Percentiles rank a stretch among this genome's conserved stretches.
Conservation (phyloP, 306 rosid genomes). For the Glycine tomentella region DNA sequence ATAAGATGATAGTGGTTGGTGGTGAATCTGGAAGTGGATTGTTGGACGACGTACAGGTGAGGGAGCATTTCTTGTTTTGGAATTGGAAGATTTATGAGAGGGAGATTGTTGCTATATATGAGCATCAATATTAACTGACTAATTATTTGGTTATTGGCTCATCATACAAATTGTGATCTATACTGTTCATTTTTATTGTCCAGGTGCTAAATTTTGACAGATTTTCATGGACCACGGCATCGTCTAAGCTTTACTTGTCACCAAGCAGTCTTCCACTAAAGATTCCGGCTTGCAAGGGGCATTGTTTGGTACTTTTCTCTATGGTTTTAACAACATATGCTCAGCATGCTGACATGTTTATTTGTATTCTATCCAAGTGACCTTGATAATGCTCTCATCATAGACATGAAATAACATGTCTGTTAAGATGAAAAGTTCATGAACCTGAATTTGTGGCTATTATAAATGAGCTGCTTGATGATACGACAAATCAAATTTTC, state of each 20-base stretch:
- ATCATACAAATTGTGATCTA: constrained; percentile 25
- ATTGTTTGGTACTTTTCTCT: constrained; percentile 66
- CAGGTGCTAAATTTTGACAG: constrained; percentile 90
- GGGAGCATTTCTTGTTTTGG: constrained; percentile 41
- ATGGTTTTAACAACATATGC: constrained; percentile 24
- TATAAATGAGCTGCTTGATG: background rate
- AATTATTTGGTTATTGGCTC: constrained; percentile 27
- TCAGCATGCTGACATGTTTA: constrained; percentile 4
- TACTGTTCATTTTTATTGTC: constrained; percentile 38
- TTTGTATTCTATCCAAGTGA: constrained; percentile 24
- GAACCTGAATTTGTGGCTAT: background rate
- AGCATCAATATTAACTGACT: constrained; percentile 7
- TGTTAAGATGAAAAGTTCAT: constrained; percentile 24
- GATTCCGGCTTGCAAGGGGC: constrained; percentile 99
- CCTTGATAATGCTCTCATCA: constrained; percentile 32
- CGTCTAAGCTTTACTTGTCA: constrained; percentile 88
- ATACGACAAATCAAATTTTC: background rate
- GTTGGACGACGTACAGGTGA: constrained; percentile 91
- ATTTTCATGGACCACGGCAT: constrained; percentile 84
- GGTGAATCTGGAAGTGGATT: constrained; percentile 88
- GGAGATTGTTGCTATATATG: constrained; percentile 19
- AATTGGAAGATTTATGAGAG: constrained; percentile 26
- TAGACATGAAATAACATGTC: constrained; percentile 21
- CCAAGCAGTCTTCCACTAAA: constrained; percentile 88
- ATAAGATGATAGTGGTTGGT: constrained; percentile 95